A percentile compares a stretch with the other conserved stretches of the same genome.
Evolutionary conservation across 805 yeast genomes (phyloP).

Genomic region (Candida sithepensis): DNA sequence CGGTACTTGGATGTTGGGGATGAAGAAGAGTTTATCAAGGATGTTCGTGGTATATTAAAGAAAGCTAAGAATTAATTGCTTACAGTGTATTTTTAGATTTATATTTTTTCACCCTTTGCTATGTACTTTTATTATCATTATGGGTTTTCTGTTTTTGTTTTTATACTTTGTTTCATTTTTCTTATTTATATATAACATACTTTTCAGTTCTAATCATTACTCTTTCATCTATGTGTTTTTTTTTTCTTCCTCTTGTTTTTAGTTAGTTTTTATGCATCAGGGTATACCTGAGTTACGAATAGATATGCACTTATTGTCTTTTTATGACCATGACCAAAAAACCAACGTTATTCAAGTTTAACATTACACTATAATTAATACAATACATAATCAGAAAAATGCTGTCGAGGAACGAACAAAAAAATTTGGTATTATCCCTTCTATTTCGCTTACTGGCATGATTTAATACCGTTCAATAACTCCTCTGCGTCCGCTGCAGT

Average conservation of each 20-base stretch:
- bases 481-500: constrained; percentile 64
- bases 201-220: background rate
- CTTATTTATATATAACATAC: too few relatives aligned
- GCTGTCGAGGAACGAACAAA: background rate
- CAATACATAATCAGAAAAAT: background rate
- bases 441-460: constrained; percentile 16
- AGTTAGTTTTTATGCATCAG: too few relatives aligned
- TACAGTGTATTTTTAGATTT: background rate
- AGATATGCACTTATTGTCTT: too few relatives aligned
- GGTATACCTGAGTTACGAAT: too few relatives aligned
- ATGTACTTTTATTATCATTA: too few relatives aligned
- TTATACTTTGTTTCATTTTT: too few relatives aligned
- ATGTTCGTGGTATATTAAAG: constrained; percentile 37
- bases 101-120: too few relatives aligned
- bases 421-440: too few relatives aligned
- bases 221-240: too few relatives aligned
- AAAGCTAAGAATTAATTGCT: constrained; percentile 8
- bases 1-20: constrained; percentile 47
- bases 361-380: background rate
- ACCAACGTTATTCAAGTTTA: background rate
- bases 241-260: too few relatives aligned
- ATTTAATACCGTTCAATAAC: constrained; percentile 34
- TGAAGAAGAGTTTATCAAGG: constrained; percentile 43
- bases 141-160: too few relatives aligned
- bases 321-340: too few relatives aligned